Conservation (phyloP, 2,329 filamentous ascomycete genomes). For the Neopestalotiopsis clavispora region DNA sequence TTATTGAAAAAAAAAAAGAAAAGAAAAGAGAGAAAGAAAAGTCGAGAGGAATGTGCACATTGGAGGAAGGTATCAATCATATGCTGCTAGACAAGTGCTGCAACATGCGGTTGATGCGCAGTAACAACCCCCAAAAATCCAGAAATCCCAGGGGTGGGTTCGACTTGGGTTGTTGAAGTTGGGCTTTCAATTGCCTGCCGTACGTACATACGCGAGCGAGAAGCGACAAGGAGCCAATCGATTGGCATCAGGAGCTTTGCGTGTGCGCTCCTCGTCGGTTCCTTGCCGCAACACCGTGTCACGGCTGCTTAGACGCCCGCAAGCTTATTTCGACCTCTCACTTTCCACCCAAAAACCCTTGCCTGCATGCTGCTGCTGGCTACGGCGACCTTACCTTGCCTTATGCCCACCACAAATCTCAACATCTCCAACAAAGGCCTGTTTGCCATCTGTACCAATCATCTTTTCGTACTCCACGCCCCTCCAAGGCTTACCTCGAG, state of each 20-base stretch:
- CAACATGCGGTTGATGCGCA: background rate
- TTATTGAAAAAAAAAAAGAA: background rate
- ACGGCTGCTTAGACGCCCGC: conserved; percentile 27
- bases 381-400: no score
- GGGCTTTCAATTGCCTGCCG: background rate
- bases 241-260: background rate
- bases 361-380: background rate
- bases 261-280: conserved; percentile 22
- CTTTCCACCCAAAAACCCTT: background rate
- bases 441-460: background rate
- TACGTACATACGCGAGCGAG: background rate
- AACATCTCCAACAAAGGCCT: background rate
- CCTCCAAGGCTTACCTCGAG: background rate
- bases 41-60: background rate
- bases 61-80: background rate
- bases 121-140: background rate
- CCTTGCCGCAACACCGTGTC: conserved; percentile 31
- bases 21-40: background rate
- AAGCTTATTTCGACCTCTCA: conserved; percentile 35
- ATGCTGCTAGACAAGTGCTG: conserved; percentile 1
- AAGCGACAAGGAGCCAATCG: background rate
- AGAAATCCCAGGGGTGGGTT: background rate
- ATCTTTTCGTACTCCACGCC: background rate
- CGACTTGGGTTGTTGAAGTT: background rate
- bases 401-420: background rate